These are phyloP conservation scores for Pseudogymnoascus sp. DNA, from an alignment of 2,329 filamentous ascomycete genomes.

Conservation along the genomic window DNA sequence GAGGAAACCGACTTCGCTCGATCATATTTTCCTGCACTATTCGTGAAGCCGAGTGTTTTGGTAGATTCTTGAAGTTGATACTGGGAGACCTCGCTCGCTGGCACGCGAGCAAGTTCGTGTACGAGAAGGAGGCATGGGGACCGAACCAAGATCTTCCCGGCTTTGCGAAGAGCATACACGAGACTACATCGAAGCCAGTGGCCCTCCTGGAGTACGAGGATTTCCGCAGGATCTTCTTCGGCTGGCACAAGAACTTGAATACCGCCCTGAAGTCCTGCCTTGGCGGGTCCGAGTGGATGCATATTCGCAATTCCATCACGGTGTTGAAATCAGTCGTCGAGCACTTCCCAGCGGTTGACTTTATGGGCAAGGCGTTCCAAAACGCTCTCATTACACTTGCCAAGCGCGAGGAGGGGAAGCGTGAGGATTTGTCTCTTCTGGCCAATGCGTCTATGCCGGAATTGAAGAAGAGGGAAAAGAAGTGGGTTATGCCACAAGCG, in stretches of 20 bases:
- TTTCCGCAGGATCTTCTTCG: constrained; percentile 77
- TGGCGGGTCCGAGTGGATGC: constrained; percentile 84
- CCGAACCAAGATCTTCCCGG: constrained; percentile 60
- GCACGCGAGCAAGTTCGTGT: constrained; percentile 70
- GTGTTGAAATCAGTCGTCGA: constrained; percentile 75
- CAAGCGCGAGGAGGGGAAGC: constrained; percentile 54
- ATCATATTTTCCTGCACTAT: constrained; percentile 87
- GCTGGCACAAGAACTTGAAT: constrained; percentile 82
- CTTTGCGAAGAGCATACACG: constrained; percentile 67
- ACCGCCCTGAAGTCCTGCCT: constrained; percentile 76
- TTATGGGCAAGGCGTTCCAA: constrained; percentile 66
- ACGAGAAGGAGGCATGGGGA: constrained; percentile 77
- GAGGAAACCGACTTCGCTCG: constrained; percentile 68
- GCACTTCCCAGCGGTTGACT: constrained; percentile 82
- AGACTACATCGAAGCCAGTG: constrained; percentile 57
- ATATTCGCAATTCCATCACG: constrained; percentile 91
- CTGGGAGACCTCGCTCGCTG: constrained; percentile 74
- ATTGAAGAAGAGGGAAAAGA: constrained; percentile 57
- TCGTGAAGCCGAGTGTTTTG: constrained; percentile 87
- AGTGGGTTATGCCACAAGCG: constrained; percentile 68
- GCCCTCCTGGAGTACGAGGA: constrained; percentile 74
- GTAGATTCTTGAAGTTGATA: constrained; percentile 77
- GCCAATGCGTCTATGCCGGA: constrained; percentile 65
- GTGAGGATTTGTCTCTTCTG: constrained; percentile 68
- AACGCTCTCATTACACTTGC: constrained; percentile 60